These are phyloP conservation scores for Acanthochlamys bracteata DNA, from an alignment of 106 monocot genomes.

Conservation along the genomic window DNA sequence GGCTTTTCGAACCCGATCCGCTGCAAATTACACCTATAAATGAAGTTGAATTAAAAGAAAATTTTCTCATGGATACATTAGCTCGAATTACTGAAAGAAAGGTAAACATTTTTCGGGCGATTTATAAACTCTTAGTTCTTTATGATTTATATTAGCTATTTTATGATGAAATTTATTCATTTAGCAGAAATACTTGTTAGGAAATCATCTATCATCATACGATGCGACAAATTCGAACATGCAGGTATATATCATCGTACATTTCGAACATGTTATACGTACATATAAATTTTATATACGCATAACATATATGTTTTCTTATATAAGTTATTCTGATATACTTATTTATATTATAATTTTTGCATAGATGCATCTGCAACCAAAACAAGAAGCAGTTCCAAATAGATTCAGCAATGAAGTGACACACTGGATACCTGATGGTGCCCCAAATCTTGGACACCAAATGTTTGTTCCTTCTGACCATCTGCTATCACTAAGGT, in stretches of 20 bases:
- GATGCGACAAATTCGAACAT: slow-evolving; percentile 29
- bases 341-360: background rate
- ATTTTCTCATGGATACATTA: slow-evolving; percentile 44
- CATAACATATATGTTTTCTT: background rate
- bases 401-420: slow-evolving; percentile 23
- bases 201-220: slow-evolving; percentile 23
- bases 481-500: slow-evolving; percentile 31
- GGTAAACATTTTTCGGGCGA: slow-evolving; percentile 10
- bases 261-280: background rate
- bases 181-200: slow-evolving; percentile 36
- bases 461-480: slow-evolving; percentile 28
- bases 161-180: background rate
- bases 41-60: slow-evolving; percentile 51
- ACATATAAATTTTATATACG: background rate
- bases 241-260: slow-evolving; percentile 11
- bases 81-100: slow-evolving; percentile 38
- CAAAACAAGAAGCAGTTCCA: slow-evolving; percentile 17
- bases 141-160: no score
- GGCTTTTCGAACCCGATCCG: slow-evolving; percentile 49
- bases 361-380: slow-evolving; percentile 34
- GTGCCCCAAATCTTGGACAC: slow-evolving; percentile 12
- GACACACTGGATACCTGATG: slow-evolving; percentile 29
- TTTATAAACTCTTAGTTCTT: background rate
- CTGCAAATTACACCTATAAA: slow-evolving; percentile 20
- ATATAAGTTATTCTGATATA: no score